Base-by-base conservation (phyloP, 352 stramenopile species). In the Pythium utonaiense region DNA sequence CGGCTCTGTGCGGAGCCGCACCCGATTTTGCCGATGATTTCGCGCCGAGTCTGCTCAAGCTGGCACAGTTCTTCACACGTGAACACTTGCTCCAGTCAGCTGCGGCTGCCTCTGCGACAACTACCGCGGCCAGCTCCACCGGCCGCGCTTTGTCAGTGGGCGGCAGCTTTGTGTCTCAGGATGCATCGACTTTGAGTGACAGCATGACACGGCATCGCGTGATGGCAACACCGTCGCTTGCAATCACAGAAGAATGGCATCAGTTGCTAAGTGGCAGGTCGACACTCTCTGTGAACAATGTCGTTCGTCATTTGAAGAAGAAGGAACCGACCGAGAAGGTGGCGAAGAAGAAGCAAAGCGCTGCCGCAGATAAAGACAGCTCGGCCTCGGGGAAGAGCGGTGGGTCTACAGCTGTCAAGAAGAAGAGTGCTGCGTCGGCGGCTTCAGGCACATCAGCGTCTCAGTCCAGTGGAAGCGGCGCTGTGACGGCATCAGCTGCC, bases 171-270 rank as follows among this genome's bases (percentile, higher is more conserved):
- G 40, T 64, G 1, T 60, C 62, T 12, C 62, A 61, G 31, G 64
- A 71, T 33, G 30, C 66, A n/a, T 50, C 52, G 28, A 62, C 56
- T 6, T 17, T 62, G 10, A 64, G 53, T 40, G 83, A 93, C 48
- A 86, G 80, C n/a, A 90, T 89, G 71, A 80, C 75, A 22, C 74
- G 83, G 1, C 88, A 93, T 31, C 80, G 85, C 41, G 85, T 96
- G 25, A 93, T 95, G 86, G 86, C 86, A n/a, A 96, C 86, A 12
- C 86, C 86, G 16, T 87, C 83, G 5, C 70, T 96, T 42, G 86
- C 85, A 30, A 90, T 95, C 31, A 73, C 88, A 4, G 76, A 96
- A 49, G 86, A 96, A 48, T 96, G 85, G 79, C 71, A 89, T 36
- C 76, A 82, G 53, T 82, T 96, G 64, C 74, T 87, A 28, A 63